Evolutionary conservation across 257 asterid genomes (phyloP), one percentile per base, ranked within the genome.

Genomic region (Salvia miltiorrhiza): DNA sequence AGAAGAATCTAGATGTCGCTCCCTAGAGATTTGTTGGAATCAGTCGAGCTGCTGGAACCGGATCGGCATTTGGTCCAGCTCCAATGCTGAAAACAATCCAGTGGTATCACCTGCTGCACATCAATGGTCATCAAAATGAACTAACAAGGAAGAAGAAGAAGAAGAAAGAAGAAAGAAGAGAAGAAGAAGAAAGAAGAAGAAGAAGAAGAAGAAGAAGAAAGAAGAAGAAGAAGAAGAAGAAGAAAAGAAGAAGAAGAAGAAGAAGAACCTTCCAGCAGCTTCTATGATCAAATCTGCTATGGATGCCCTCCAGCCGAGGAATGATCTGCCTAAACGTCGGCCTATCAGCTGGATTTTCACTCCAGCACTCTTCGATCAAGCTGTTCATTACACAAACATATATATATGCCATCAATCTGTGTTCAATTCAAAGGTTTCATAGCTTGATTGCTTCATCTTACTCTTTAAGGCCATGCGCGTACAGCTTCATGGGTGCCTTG

Each of bases 341-440:
- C 64, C 98, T 80, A 44, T 84, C 44, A 64, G 86, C 79, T 28
- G 98, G 90, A 9, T 80, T 77, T 74, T 86, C 96, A 56, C 76
- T 77, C 98, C 97, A 93, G 75, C 97, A 93, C 67, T 87, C 97
- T 78, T 87, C 88, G 60, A 93, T 93, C 86, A 93, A 77, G 78
- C 98, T 93, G 83, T 54, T 33, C 32, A 62, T 7, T 21, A 28
- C 30, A 30, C 28, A 24, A 32, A 44, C 35, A 10, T 43, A 26
- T 3, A 14, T 37, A 26, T 49, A 33, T 21, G 11, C 41, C 41
- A 35, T 35, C 41, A 8, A 35, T 35, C 10, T 35, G 41, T 35
- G 35, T 2, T 30, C 3, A 30, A 30, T 30, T 30, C 35, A 4
- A 30, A 30, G 35, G 4, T 30, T 26, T 30, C 4, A 35, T 35